A percentile compares a stretch with the other conserved stretches of the same genome.
Evolutionary conservation across 108 stramenopile genomes (phyloP).

Genomic region (Fragilariopsis cylindrus): DNA sequence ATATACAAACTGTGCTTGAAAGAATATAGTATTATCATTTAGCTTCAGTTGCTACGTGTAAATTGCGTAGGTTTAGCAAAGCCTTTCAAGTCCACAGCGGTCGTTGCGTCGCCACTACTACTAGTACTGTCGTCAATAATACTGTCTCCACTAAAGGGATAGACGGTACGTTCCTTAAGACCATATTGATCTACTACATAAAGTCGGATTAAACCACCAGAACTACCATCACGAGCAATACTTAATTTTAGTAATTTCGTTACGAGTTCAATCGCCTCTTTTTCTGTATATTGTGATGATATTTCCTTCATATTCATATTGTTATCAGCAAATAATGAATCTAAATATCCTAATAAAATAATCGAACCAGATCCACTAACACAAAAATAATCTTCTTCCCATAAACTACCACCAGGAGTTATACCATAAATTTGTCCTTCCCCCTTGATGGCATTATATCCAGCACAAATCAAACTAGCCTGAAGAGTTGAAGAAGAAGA

Average conservation of each 20-base stretch:
- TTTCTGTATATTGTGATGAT: constrained; percentile 36
- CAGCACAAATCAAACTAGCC: constrained; percentile 79
- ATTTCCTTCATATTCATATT: neutral
- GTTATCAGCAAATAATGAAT: constrained; percentile 16
- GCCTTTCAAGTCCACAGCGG: neutral
- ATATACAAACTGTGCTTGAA: no score
- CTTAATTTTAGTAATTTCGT: constrained; percentile 57
- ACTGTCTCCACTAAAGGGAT: constrained; percentile 13
- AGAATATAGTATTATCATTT: no score
- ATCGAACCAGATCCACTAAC: constrained; percentile 76
- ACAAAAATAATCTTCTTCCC: constrained; percentile 60
- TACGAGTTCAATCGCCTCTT: constrained; percentile 66
- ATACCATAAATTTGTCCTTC: constrained; percentile 61
- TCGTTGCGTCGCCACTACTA: neutral
- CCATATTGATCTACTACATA: constrained; percentile 45
- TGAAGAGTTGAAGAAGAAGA: constrained; percentile 13
- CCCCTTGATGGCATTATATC: constrained; percentile 43
- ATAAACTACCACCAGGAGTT: constrained; percentile 51
- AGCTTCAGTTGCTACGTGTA: no score
- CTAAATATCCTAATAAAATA: constrained; percentile 69
- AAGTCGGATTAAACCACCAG: constrained; percentile 73
- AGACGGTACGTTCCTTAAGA: constrained; percentile 24
- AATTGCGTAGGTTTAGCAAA: neutral
- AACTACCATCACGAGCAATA: constrained; percentile 79
- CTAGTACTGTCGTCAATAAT: neutral